These are phyloP conservation scores for Glycine latifolia DNA, from an alignment of 306 rosid genomes.

Conservation along the genomic window DNA sequence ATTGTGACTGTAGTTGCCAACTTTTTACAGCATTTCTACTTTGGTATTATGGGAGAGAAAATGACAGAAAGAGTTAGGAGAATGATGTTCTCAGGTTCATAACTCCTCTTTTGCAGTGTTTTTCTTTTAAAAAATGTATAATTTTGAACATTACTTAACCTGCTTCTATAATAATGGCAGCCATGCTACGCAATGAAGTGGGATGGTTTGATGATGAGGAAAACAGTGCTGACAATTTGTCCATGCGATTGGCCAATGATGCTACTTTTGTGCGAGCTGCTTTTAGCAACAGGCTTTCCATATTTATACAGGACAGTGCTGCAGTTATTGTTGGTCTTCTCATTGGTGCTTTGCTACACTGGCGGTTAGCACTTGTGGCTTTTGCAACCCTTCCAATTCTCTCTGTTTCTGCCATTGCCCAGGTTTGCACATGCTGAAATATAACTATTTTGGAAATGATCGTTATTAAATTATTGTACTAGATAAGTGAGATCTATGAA, in stretches of 20 bases:
- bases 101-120: slow-evolving; percentile 36
- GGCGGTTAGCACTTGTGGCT: slow-evolving; percentile 98
- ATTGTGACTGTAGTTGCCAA: slow-evolving; percentile 95
- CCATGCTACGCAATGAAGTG: slow-evolving; percentile 96
- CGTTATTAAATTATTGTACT: slow-evolving; percentile 19
- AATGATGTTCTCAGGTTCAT: slow-evolving; percentile 99
- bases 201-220: slow-evolving; percentile 99
- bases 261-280: slow-evolving; percentile 99
- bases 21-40: slow-evolving; percentile 98
- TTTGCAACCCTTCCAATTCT: slow-evolving; percentile 93
- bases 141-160: slow-evolving; percentile 42
- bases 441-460: slow-evolving; percentile 4
- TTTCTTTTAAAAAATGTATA: slow-evolving; percentile 28
- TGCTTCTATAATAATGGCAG: slow-evolving; percentile 62
- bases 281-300: slow-evolving; percentile 96
- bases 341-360: slow-evolving; percentile 84
- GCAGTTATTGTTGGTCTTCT: slow-evolving; percentile 95
- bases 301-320: slow-evolving; percentile 98
- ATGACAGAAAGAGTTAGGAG: slow-evolving; percentile 99
- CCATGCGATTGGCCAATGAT: slow-evolving; percentile 99
- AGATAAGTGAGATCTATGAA: slow-evolving; percentile 10
- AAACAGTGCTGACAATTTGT: slow-evolving; percentile 94
- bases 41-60: slow-evolving; percentile 99
- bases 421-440: slow-evolving; percentile 65
- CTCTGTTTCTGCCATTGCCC: slow-evolving; percentile 93